A percentile compares a stretch with the other conserved stretches of the same genome.
Conservation (phyloP, 495 filamentous ascomycete genomes). For the Daldinia decipiens region DNA sequence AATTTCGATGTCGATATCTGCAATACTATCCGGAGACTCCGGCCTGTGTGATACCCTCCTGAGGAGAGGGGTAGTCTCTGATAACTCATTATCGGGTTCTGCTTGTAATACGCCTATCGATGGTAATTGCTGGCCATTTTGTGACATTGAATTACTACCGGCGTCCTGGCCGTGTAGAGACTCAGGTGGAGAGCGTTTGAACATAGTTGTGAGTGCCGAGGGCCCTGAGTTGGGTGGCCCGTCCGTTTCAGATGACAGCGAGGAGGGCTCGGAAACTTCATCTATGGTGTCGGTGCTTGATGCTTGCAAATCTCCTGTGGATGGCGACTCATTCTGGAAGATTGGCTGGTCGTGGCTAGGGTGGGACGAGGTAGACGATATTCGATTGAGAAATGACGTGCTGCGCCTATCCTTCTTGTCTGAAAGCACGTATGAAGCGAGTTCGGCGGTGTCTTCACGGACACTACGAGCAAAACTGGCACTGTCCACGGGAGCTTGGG, state of each 20-base stretch:
- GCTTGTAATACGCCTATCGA: slow-evolving; percentile 11
- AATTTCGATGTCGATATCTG: slow-evolving; percentile 54
- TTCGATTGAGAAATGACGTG: slow-evolving; percentile 53
- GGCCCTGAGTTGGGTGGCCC: slow-evolving; percentile 54
- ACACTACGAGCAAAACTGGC: slow-evolving; percentile 79
- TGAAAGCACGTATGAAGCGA: slow-evolving; percentile 86
- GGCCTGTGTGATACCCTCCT: slow-evolving; percentile 42
- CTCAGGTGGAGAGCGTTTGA: slow-evolving; percentile 63
- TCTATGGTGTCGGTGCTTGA: slow-evolving; percentile 58
- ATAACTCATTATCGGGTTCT: slow-evolving; percentile 29
- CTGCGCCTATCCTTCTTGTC: slow-evolving; percentile 60
- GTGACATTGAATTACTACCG: neutral
- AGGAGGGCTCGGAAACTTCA: slow-evolving; percentile 70
- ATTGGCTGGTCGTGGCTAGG: slow-evolving; percentile 41
- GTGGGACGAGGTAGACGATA: slow-evolving; percentile 50
- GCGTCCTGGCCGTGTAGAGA: slow-evolving; percentile 23
- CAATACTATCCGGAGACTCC: slow-evolving; percentile 40
- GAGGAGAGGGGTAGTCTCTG: slow-evolving; percentile 54
- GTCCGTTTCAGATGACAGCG: slow-evolving; percentile 54
- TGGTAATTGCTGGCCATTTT: slow-evolving; percentile 24
- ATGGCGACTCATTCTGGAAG: slow-evolving; percentile 34
- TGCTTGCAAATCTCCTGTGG: slow-evolving; percentile 24
- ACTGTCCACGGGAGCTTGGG: slow-evolving; percentile 65
- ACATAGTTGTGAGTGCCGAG: slow-evolving; percentile 72
- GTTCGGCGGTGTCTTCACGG: slow-evolving; percentile 88